Percentiles rank a stretch among this genome's conserved stretches.
Evolutionary conservation across 192 early-diverging fungal genomes (phyloP).

Genomic region (Phycomyces nitens): DNA sequence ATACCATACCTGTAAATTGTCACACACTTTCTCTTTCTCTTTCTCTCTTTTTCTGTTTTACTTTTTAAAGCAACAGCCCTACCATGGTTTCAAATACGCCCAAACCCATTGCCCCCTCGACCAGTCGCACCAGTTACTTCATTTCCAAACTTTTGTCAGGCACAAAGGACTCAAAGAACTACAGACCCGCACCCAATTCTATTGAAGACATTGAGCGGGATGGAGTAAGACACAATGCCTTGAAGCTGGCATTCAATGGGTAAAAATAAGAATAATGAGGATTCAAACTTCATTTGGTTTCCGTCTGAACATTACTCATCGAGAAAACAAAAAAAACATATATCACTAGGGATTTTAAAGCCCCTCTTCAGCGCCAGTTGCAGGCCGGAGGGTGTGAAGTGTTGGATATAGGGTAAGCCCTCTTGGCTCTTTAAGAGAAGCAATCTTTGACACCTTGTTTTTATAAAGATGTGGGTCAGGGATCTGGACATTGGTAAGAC

Average conservation of each 20-base stretch:
- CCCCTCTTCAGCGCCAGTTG: slow-evolving; percentile 13
- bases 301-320: too few species aligned
- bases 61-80: too few species aligned
- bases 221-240: slow-evolving; percentile 18
- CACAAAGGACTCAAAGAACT: background rate
- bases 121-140: background rate
- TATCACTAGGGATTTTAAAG: slow-evolving; percentile 19
- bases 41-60: too few species aligned
- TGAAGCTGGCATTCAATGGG: slow-evolving; percentile 26
- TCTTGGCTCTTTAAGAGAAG: too few species aligned
- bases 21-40: too few species aligned
- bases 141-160: background rate
- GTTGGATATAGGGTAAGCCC: slow-evolving; percentile 21
- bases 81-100: background rate
- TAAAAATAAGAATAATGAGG: background rate
- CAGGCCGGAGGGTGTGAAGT: slow-evolving; percentile 22
- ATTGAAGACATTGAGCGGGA: slow-evolving; percentile 21
- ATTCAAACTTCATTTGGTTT: background rate
- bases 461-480: slow-evolving; percentile 22
- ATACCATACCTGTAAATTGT: too few species aligned
- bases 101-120: background rate
- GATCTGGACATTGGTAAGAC: slow-evolving; percentile 17
- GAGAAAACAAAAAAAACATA: too few species aligned
- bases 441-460: background rate
- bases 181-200: slow-evolving; percentile 10